Evolutionary conservation across 495 filamentous ascomycete genomes (phyloP), one percentile per base, ranked within the genome.

Genomic region (Pseudevernia furfuracea): DNA sequence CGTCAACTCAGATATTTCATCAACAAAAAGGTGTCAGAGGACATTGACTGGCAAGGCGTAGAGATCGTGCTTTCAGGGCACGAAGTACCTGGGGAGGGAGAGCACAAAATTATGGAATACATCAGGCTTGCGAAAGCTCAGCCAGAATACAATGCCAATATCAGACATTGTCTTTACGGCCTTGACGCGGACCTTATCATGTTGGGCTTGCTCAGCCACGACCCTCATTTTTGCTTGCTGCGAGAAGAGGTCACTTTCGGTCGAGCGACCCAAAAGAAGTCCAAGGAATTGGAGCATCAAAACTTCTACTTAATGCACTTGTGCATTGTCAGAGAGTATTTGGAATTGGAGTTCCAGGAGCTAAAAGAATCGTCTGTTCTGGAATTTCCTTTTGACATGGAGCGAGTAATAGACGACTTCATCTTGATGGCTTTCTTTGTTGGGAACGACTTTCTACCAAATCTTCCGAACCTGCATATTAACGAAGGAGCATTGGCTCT

Each of bases 31-130:
- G 86, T 99, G 8, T 91, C 92, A 0, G 95, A 99, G 70, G 95
- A 99, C 75, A 84, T 84, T 34, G 93, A 99, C 63, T 97, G 95
- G 95, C 93, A 99, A 75, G 88, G 87, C 39, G 90, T 93, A 49
- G 92, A 99, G 65, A 88, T 99, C 69, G 89, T 99, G 30, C 82
- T 99, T 52, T 99, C 95, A 9, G 95, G 95, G 37, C 95, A 97
- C 74, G 95, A 99, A 79, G 92, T 96, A n/a, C 95, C 95, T 0
- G 95, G 95, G 61, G 95, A 99, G 76, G 95, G 95, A 61, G 95
- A 98, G 76, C 94, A 98, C 79, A 99, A 99, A 79, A 96, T 99
- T 74, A 99, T 97, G 95, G 95, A 99, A 75, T 97, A 97, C 73
- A 99, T 99, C 74, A 88, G 95, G 64, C 87, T 92, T 71, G 87